Conservation (phyloP, 2,329 filamentous ascomycete genomes). For the Fusarium chlamydosporum region DNA sequence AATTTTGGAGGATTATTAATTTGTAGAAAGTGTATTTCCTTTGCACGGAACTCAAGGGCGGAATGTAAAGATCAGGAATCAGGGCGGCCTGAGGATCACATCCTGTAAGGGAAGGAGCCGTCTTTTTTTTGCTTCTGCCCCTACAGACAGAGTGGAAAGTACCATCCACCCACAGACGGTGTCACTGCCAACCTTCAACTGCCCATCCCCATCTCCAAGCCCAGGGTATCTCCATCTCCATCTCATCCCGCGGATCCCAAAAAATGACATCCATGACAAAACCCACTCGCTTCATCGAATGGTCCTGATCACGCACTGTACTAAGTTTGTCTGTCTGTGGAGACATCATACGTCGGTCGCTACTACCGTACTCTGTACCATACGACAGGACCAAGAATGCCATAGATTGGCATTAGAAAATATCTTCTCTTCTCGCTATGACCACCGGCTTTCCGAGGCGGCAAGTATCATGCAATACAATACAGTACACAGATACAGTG, state of each 20-base stretch:
- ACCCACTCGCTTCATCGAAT: constrained; percentile 27
- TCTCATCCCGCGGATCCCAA: constrained; percentile 37
- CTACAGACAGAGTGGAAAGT: constrained; percentile 5
- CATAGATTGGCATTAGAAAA: constrained; percentile 1
- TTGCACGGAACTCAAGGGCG: background rate
- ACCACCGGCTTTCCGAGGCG: background rate
- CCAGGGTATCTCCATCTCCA: constrained; percentile 25
- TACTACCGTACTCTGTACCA: constrained; percentile 1
- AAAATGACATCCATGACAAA: constrained; percentile 37
- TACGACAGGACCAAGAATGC: constrained; percentile 10
- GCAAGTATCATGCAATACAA: constrained; percentile 11
- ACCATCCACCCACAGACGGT: constrained; percentile 13
- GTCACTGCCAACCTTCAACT: constrained; percentile 23
- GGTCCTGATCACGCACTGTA: constrained; percentile 27
- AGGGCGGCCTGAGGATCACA: background rate
- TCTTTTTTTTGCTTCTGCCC: background rate
- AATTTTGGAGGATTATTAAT: background rate
- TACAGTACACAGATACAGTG: constrained; percentile 7
- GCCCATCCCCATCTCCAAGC: constrained; percentile 20
- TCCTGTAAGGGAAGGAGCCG: constrained; percentile 21
- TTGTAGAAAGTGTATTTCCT: background rate
- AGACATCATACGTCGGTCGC: constrained; percentile 23
- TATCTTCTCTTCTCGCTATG: constrained; percentile 18
- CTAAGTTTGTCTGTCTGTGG: constrained; percentile 25
- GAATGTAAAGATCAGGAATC: background rate